Conservation (phyloP, 2,329 filamentous ascomycete species). For the Ambrosiella cleistominuta region DNA sequence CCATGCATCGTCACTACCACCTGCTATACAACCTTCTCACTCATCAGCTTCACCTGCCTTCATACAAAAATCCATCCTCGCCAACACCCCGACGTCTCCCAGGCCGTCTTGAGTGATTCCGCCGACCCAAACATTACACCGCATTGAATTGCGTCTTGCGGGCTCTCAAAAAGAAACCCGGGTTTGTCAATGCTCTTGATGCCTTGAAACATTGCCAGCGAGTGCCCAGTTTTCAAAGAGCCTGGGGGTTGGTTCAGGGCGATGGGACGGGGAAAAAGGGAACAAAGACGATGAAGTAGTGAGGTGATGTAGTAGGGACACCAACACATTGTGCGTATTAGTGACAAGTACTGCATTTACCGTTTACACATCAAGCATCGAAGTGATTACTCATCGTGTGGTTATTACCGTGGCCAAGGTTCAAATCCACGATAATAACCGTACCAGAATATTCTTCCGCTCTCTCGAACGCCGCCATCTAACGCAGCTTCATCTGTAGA, state of each 20-base stretch:
- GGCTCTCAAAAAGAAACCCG: no score
- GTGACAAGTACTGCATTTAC: neutral
- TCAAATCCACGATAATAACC: no score
- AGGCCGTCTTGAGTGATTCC: neutral
- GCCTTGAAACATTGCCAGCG: no score
- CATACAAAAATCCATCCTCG: neutral
- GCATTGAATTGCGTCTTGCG: no score
- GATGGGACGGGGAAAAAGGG: neutral
- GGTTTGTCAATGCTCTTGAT: no score
- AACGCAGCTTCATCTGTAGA: neutral
- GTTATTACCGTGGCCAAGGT: neutral
- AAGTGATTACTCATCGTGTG: neutral
- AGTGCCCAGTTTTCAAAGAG: no score
- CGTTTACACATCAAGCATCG: neutral
- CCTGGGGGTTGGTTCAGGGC: neutral
- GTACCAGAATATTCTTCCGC: no score
- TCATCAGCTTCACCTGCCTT: neutral
- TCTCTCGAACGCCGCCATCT: neutral
- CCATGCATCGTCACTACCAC: neutral
- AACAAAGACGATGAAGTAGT: neutral
- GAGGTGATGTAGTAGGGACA: neutral
- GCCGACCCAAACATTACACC: neutral
- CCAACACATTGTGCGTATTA: neutral
- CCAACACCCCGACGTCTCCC: neutral
- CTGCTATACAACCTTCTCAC: neutral